Base-by-base conservation (phyloP, 805 yeast species). In the Lachancea mirantina region DNA sequence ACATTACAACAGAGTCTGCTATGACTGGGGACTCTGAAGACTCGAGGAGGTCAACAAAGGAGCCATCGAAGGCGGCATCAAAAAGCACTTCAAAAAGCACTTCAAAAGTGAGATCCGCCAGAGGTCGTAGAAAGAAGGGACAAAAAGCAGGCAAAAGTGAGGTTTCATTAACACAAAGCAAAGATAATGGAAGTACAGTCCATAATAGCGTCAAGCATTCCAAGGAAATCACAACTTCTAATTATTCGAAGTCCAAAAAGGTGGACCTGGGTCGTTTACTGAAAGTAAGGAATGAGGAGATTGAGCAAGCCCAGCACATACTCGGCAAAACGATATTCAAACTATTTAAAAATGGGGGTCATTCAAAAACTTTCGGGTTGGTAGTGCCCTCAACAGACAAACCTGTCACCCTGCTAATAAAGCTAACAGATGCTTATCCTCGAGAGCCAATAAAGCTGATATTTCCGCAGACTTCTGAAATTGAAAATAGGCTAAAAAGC, bases 401-500 rank as follows among this genome's bases (percentile, higher is more conserved):
- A 14, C 28, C 32, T 4, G 21, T 32, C 7, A 43, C 45, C 19
- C 37, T 46, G 10, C 17, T 43, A 2, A 23, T 52, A 10, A 43
- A 37, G 11, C 32, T 53, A 9, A 56, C 57, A 3, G 26, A 30
- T 8, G 45, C 49, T 11, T 53, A 53, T 32, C 59, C 59, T n/a
- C 35, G 32, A 13, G 24, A 40, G 4, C 42, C 54, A 2, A 18
- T 47, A 3, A 49, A 49, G 23, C 15, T 52, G 13, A 40, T 44
- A 10, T 32, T 29, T 14, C 14, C 13, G 32, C 16, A 19, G 14
- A 10, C 8, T 11, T 13, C 16, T 8, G 5, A n/a, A 20, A 27
- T 14, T 19, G 14, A 3, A n/a, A 23, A 19, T 8, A 15, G 3
- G 28, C n/a, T 15, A 17, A 14, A 8, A 5, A 26, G 10, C 26